These are phyloP conservation scores for Plasmopara muralis DNA, from an alignment of 352 stramenopile genomes.

Conservation along the genomic window DNA sequence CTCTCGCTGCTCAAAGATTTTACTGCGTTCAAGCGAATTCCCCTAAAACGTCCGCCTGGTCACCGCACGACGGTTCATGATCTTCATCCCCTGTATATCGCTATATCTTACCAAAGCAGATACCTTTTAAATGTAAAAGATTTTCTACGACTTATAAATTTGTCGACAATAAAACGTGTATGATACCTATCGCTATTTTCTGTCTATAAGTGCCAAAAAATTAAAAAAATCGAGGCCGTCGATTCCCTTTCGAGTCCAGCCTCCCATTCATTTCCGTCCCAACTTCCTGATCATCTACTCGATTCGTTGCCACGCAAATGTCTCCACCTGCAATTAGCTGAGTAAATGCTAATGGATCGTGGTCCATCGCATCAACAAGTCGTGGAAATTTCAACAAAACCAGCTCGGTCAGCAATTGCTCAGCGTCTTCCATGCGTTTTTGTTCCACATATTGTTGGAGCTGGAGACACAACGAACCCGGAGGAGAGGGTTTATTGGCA, in stretches of 20 bases:
- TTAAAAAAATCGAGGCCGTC: conserved; percentile 26
- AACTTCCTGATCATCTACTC: conserved; percentile 22
- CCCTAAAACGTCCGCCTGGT: conserved; percentile 3
- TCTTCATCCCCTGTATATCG: conserved; percentile 9
- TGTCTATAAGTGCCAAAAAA: not conserved
- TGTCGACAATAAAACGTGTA: too few species aligned
- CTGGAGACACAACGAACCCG: conserved; percentile 23
- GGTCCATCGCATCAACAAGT: conserved; percentile 75
- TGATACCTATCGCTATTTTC: too few species aligned
- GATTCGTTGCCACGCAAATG: conserved; percentile 20
- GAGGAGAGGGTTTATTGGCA: conserved; percentile 14
- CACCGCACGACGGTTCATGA: conserved; percentile 5
- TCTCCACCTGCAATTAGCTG: conserved; percentile 52
- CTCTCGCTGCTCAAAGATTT: not conserved
- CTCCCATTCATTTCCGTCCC: conserved; percentile 6
- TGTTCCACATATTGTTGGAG: conserved; percentile 35
- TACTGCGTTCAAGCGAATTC: not conserved
- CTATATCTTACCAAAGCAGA: conserved; percentile 8
- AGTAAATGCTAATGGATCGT: conserved; percentile 66
- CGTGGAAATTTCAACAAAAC: conserved; percentile 57
- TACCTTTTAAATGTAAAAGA: not conserved
- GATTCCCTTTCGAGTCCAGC: conserved; percentile 20
- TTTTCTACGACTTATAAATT: not conserved
- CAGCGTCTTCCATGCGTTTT: conserved; percentile 32
- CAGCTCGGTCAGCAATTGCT: conserved; percentile 58